Percentiles rank a stretch among this genome's conserved stretches.
Conservation (phyloP, 441 rosid species). For the Arabidopsis lyrata region DNA sequence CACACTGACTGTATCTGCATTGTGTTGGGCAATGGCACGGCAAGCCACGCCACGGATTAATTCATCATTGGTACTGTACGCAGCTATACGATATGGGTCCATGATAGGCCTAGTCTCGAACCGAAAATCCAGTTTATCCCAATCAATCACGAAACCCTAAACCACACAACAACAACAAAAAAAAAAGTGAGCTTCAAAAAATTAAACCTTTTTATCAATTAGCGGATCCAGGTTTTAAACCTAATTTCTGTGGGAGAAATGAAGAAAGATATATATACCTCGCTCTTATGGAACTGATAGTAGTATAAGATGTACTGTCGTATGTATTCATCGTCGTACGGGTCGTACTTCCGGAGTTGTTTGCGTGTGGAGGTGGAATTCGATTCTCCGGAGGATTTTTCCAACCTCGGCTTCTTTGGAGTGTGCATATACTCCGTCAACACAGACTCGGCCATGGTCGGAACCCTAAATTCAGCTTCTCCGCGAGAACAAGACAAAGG, state of each 20-base stretch:
- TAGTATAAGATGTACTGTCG: conserved; percentile 32
- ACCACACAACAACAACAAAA: not conserved
- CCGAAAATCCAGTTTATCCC: conserved; percentile 6
- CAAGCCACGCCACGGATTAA: conserved; percentile 8
- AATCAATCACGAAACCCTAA: conserved; percentile 38
- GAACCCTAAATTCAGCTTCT: not conserved
- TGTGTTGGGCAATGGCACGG: not conserved
- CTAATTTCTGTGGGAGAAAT: not conserved
- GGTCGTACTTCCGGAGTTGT: not conserved
- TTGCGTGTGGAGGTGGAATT: not conserved
- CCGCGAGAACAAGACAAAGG: not conserved
- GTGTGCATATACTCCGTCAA: not conserved
- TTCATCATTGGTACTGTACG: not conserved
- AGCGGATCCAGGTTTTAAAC: no score
- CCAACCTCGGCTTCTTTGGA: conserved; percentile 13
- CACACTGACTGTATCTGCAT: conserved; percentile 10
- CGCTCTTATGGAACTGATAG: conserved; percentile 31
- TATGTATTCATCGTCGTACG: conserved; percentile 29
- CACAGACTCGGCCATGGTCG: not conserved
- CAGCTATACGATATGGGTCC: not conserved
- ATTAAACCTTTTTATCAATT: not conserved
- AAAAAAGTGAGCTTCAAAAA: not conserved
- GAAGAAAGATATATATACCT: conserved; percentile 2
- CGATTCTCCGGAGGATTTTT: conserved; percentile 3
- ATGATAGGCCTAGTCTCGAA: conserved; percentile 13